These are phyloP conservation scores for Herpotrichia juniperi DNA, from an alignment of 2,329 filamentous ascomycete species.

Conservation along the genomic window DNA sequence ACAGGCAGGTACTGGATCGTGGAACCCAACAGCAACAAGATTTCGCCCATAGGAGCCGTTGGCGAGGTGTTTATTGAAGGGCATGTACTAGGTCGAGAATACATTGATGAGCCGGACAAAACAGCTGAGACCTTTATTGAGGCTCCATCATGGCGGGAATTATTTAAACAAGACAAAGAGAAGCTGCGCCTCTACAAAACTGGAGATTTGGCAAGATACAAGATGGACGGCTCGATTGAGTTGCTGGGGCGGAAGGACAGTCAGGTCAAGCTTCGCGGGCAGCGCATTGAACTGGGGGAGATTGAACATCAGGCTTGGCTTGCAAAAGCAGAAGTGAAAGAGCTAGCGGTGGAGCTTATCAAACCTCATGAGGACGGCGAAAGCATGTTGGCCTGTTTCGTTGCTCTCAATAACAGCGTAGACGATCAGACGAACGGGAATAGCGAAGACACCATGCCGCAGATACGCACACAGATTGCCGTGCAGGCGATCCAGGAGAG, in stretches of 20 bases:
- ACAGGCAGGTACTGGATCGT: too few species aligned
- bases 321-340: background rate
- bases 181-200: too few species aligned
- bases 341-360: too few species aligned
- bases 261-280: slow-evolving; percentile 20
- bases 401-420: background rate
- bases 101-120: slow-evolving; percentile 11
- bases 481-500: too few species aligned
- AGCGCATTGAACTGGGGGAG: slow-evolving; percentile 18
- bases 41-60: slow-evolving; percentile 17
- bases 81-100: too few species aligned
- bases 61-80: slow-evolving; percentile 63
- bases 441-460: too few species aligned
- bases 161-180: slow-evolving; percentile 46
- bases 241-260: slow-evolving; percentile 1
- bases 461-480: too few species aligned
- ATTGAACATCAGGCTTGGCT: slow-evolving; percentile 19
- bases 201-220: slow-evolving; percentile 15
- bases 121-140: slow-evolving; percentile 53
- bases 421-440: too few species aligned
- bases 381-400: slow-evolving; percentile 6
- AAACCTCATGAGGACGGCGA: background rate
- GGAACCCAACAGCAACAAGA: slow-evolving; percentile 11
- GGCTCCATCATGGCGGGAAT: slow-evolving; percentile 49
- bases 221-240: slow-evolving; percentile 7